These are phyloP conservation scores for Cryptococcus floricola DNA, from an alignment of 1,284 basidiomycete species.

Conservation along the genomic window DNA sequence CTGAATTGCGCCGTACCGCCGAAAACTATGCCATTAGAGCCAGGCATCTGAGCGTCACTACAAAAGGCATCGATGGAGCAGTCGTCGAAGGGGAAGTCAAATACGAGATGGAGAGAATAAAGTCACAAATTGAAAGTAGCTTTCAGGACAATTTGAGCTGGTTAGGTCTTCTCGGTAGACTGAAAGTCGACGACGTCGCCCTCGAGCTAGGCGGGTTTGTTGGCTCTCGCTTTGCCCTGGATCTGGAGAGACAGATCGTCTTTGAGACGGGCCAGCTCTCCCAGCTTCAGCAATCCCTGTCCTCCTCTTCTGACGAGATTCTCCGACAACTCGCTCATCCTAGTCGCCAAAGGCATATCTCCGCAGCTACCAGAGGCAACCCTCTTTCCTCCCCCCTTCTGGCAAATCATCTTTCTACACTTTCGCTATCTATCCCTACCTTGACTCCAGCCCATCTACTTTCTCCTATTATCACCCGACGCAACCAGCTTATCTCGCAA, in stretches of 20 bases:
- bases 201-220: conserved; percentile 57
- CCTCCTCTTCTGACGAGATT: conserved; percentile 50
- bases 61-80: conserved; percentile 33
- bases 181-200: conserved; percentile 67
- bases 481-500: conserved; percentile 58
- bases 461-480: conserved; percentile 57
- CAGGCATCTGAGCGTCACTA: conserved; percentile 29
- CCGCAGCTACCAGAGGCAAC: conserved; percentile 42
- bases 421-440: conserved; percentile 53
- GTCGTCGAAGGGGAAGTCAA: conserved; percentile 53
- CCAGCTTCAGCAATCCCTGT: conserved; percentile 55
- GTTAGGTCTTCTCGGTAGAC: conserved; percentile 59
- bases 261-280: conserved; percentile 66
- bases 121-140: conserved; percentile 55
- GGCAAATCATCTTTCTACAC: conserved; percentile 59
- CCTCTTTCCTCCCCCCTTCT: conserved; percentile 63
- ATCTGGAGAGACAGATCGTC: conserved; percentile 65
- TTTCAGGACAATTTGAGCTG: conserved; percentile 59
- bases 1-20: conserved; percentile 16
- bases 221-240: conserved; percentile 59
- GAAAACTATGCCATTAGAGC: conserved; percentile 26
- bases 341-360: background rate
- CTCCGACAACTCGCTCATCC: conserved; percentile 39
- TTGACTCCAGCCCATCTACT: conserved; percentile 58
- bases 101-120: conserved; percentile 55